A percentile compares a stretch with the other conserved stretches of the same genome.
Evolutionary conservation across 1,284 basidiomycete genomes (phyloP).

Genomic region (Melampsora americana): DNA sequence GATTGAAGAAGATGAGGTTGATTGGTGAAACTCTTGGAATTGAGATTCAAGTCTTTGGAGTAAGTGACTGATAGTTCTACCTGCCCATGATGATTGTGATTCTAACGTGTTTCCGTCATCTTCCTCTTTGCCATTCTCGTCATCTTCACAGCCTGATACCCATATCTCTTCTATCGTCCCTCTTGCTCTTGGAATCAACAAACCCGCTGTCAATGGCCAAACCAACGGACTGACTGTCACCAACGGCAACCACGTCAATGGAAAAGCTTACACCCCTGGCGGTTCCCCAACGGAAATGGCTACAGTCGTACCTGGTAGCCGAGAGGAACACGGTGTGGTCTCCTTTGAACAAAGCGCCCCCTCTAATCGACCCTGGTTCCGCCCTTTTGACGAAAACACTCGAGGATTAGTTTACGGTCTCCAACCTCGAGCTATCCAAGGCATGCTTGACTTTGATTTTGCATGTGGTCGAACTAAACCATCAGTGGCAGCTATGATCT

Average conservation of each 20-base stretch:
- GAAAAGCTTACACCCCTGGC: slow-evolving; percentile 50
- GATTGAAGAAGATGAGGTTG: slow-evolving; percentile 96
- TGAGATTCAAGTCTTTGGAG: slow-evolving; percentile 67
- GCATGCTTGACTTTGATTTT: slow-evolving; percentile 99
- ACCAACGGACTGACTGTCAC: slow-evolving; percentile 49
- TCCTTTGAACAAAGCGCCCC: slow-evolving; percentile 62
- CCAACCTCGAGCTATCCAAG: slow-evolving; percentile 98
- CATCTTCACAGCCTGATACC: slow-evolving; percentile 91
- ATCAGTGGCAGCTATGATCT: slow-evolving; percentile 98
- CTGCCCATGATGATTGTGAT: neutral
- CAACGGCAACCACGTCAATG: slow-evolving; percentile 49
- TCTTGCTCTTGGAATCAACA: slow-evolving; percentile 78
- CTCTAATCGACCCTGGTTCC: slow-evolving; percentile 68
- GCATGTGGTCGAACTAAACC: slow-evolving; percentile 91
- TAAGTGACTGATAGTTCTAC: neutral
- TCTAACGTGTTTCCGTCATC: neutral
- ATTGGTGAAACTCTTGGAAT: slow-evolving; percentile 96
- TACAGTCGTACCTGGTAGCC: slow-evolving; percentile 63
- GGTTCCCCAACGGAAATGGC: slow-evolving; percentile 49
- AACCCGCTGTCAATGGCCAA: slow-evolving; percentile 55
- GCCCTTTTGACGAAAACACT: slow-evolving; percentile 86
- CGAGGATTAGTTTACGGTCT: slow-evolving; percentile 97
- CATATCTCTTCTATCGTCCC: slow-evolving; percentile 99
- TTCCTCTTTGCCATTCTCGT: neutral
- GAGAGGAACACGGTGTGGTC: slow-evolving; percentile 62